Base-by-base conservation (phyloP, 441 rosid species). In the Hura crepitans region DNA sequence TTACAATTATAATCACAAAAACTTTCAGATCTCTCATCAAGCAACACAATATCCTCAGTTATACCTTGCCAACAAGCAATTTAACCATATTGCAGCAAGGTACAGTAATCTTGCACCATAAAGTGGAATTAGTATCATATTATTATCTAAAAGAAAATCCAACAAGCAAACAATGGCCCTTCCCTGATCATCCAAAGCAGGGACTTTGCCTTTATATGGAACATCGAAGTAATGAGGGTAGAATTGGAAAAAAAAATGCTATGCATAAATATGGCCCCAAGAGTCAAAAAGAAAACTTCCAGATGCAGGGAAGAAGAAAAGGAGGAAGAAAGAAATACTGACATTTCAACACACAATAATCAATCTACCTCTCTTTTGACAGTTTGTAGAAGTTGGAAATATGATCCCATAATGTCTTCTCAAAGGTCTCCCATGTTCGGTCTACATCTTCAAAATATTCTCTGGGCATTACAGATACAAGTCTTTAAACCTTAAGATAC, bases 361-460 rank as follows among this genome's bases (percentile, higher is more conserved):
- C 68, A 51, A 2, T 59, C 57, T 84, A 96, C 99, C 99, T 96
- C 81, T 96, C 98, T 82, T 96, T 93, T 25, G 99, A 83, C 65
- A 92, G 97, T 81, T 88, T 91, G 78, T 87, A 88, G 75, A 87
- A 91, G 84, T 91, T 93, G 74, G 89, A 70, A 74, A 96, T 72
- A 72, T 93, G 98, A 51, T 81, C 91, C 99, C 99, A 96, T 78
- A 96, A 82, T 80, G 96, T 89, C 79, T 92, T 91, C 83, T 96
- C 99, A 82, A 96, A 92, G 55, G 92, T 96, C 83, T 92, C 99
- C 98, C 99, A 96, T 1, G 91, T 91, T 70, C 65, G 86, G 86
- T 96, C 99, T 53, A 96, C 96, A 62, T 96, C 99, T 86, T 96
- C 98, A 81, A 96, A 96, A 82, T 96, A 96, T 86, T 92, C 98